A percentile compares a stretch with the other conserved stretches of the same genome.
These are phyloP conservation scores for Fusarium verrucosum DNA, from an alignment of 2,329 filamentous ascomycete species.

Conservation along the genomic window DNA sequence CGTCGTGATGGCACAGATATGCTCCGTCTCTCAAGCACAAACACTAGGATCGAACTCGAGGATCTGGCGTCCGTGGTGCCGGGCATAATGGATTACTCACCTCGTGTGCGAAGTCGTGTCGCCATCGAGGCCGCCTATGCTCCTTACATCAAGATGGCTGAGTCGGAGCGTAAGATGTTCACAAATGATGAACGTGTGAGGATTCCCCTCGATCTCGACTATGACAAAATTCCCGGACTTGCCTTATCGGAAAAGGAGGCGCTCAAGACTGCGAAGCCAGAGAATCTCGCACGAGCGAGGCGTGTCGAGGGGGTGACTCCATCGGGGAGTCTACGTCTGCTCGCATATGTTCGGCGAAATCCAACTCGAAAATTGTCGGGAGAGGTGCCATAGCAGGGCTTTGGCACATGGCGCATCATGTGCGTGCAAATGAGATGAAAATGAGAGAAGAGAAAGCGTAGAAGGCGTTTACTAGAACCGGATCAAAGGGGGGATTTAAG, in stretches of 20 bases:
- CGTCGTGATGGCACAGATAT: slow-evolving; percentile 81
- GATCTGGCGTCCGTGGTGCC: slow-evolving; percentile 68
- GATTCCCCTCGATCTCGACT: slow-evolving; percentile 80
- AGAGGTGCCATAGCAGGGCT: background rate
- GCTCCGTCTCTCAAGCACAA: slow-evolving; percentile 71
- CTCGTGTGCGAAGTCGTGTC: slow-evolving; percentile 73
- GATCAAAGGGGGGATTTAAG: background rate
- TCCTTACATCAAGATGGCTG: slow-evolving; percentile 82
- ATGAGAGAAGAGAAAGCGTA: background rate
- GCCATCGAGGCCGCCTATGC: slow-evolving; percentile 86
- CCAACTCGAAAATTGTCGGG: slow-evolving; percentile 2
- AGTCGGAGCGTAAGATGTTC: slow-evolving; percentile 71
- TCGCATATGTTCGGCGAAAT: slow-evolving; percentile 66
- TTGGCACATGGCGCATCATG: background rate
- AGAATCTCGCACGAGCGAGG: slow-evolving; percentile 87
- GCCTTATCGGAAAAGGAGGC: slow-evolving; percentile 81
- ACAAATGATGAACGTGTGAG: slow-evolving; percentile 78
- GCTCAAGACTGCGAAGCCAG: slow-evolving; percentile 75
- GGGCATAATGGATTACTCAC: slow-evolving; percentile 62
- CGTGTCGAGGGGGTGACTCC: slow-evolving; percentile 83
- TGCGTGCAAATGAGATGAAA: background rate
- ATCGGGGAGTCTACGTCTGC: slow-evolving; percentile 66
- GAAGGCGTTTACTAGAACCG: slow-evolving; percentile 9
- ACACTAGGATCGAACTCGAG: slow-evolving; percentile 55
- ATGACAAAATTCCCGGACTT: slow-evolving; percentile 75